phyloP scores from a whole-genome alignment of 2,329 filamentous ascomycete genomes.

The Colletotrichum eleusines region DNA sequence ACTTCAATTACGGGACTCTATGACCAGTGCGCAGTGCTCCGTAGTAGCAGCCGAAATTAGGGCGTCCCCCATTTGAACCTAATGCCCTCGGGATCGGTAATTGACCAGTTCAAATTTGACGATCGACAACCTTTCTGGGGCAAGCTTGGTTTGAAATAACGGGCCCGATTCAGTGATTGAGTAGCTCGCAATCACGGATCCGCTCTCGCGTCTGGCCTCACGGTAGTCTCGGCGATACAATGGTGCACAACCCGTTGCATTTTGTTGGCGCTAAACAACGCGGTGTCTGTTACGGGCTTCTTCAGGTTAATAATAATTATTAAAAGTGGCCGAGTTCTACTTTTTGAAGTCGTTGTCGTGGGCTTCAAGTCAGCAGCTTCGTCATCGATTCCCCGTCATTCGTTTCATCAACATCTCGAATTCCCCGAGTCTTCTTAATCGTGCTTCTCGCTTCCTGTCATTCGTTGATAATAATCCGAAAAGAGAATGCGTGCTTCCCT shows the following conservation, averaged over 20 bases:
- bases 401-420: neutral
- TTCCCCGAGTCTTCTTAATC: neutral
- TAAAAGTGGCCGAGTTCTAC: constrained; percentile 10
- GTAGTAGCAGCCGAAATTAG: neutral
- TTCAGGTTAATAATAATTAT: no score
- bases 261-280: no score
- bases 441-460: neutral
- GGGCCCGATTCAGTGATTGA: neutral
- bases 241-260: constrained; percentile 1
- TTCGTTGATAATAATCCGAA: neutral
- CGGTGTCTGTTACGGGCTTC: neutral
- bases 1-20: constrained; percentile 13
- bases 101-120: neutral
- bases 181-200: neutral
- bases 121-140: neutral
- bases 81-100: neutral
- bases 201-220: neutral
- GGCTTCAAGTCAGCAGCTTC: constrained; percentile 4
- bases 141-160: neutral
- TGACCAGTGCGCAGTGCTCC: neutral
- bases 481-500: no score
- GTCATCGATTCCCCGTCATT: neutral
- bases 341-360: no score
- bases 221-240: neutral
- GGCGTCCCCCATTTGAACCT: no score